Conservation (phyloP, 73 alveolate genomes). For the Symbiodinium natans region DNA sequence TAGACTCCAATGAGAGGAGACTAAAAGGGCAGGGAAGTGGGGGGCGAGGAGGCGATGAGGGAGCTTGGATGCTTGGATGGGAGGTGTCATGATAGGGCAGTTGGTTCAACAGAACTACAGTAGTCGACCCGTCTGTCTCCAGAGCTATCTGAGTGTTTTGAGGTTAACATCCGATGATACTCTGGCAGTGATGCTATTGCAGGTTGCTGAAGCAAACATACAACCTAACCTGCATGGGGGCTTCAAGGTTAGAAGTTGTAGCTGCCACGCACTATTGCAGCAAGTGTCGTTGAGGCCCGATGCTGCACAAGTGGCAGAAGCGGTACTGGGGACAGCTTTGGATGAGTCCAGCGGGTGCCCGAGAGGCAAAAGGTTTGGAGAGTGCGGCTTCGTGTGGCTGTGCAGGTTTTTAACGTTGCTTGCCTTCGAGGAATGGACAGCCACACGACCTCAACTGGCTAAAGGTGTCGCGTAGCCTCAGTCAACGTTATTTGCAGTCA, state of each 20-base stretch:
- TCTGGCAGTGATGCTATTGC: background rate
- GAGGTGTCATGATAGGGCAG: no score
- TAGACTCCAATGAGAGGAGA: no score
- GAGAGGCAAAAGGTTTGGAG: background rate
- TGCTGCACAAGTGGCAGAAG: constrained; percentile 4
- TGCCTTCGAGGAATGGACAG: background rate
- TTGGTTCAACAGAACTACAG: no score
- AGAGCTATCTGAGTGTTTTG: no score
- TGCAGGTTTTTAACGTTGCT: background rate
- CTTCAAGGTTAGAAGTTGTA: background rate
- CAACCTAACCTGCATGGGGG: background rate
- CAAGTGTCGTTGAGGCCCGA: constrained; percentile 38
- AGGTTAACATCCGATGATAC: no score
- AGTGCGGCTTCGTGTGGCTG: background rate
- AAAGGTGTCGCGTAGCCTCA: background rate
- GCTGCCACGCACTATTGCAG: background rate
- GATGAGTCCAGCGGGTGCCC: background rate
- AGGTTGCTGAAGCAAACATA: background rate
- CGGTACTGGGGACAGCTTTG: constrained; percentile 31
- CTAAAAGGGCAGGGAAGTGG: no score
- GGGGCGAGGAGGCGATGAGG: no score
- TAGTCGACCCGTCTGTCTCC: no score
- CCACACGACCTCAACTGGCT: background rate
- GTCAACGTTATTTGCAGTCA: background rate
- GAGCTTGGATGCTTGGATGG: no score